A percentile compares a stretch with the other conserved stretches of the same genome.
Conservation (phyloP, 495 filamentous ascomycete species). For the Collariella sp. region DNA sequence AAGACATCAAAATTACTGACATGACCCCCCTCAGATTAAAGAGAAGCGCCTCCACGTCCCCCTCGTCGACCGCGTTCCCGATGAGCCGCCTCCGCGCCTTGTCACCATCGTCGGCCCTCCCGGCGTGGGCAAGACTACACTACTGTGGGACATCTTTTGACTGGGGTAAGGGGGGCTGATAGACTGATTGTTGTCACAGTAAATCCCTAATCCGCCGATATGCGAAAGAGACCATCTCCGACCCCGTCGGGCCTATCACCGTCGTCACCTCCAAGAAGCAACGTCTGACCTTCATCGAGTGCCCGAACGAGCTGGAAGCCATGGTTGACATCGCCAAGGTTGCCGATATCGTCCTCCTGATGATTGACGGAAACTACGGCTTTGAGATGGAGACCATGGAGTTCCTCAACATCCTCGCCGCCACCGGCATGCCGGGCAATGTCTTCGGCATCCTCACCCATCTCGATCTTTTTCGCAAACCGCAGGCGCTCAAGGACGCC, state of each 20-base stretch:
- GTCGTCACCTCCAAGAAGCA: constrained; percentile 90
- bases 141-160: constrained; percentile 36
- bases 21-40: constrained; percentile 52
- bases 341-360: constrained; percentile 88
- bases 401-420: constrained; percentile 81
- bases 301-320: constrained; percentile 83
- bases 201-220: constrained; percentile 93
- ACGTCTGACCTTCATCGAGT: constrained; percentile 91
- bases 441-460: constrained; percentile 96
- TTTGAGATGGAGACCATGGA: constrained; percentile 99
- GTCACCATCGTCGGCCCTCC: constrained; percentile 90
- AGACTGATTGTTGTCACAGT: constrained; percentile 1
- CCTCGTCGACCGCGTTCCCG: constrained; percentile 85
- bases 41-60: constrained; percentile 95
- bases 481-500: constrained; percentile 74
- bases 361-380: constrained; percentile 97
- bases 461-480: constrained; percentile 89
- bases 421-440: constrained; percentile 94
- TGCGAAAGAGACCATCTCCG: constrained; percentile 85
- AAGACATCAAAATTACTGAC: background rate
- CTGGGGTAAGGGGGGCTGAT: background rate
- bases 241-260: constrained; percentile 85
- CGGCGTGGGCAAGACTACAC: constrained; percentile 58
- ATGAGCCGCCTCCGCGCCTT: constrained; percentile 88
- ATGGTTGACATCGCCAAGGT: constrained; percentile 97